Percentiles rank a stretch among this genome's conserved stretches.
These are phyloP conservation scores for Polychytrium aggregatum DNA, from an alignment of 192 early-diverging fungal species.

Conservation along the genomic window DNA sequence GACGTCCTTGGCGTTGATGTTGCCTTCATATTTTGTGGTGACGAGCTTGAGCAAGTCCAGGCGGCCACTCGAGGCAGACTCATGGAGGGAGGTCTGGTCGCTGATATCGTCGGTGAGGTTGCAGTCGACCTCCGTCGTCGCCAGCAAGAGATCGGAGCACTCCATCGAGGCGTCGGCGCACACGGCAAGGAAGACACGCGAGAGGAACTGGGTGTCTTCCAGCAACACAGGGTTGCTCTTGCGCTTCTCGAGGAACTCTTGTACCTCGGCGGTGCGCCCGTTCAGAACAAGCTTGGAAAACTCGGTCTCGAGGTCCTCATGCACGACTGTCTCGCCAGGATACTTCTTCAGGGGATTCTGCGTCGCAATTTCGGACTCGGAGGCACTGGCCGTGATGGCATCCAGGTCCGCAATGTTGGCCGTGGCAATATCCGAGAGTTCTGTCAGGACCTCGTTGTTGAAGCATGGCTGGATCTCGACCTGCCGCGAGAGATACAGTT, in stretches of 20 bases:
- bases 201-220: conserved; percentile 46
- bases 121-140: conserved; percentile 57
- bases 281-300: conserved; percentile 7
- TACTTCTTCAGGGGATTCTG: no score
- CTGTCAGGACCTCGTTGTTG: conserved; percentile 83
- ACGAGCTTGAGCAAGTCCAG: conserved; percentile 52
- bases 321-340: no score
- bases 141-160: conserved; percentile 46
- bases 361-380: not conserved
- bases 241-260: conserved; percentile 15
- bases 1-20: conserved; percentile 49
- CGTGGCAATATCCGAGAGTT: conserved; percentile 76
- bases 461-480: conserved; percentile 97
- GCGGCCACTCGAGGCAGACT: conserved; percentile 72
- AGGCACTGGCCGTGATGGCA: conserved; percentile 2
- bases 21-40: conserved; percentile 29
- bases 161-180: conserved; percentile 38
- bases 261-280: conserved; percentile 5
- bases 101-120: conserved; percentile 88
- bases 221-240: not conserved
- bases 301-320: conserved; percentile 17
- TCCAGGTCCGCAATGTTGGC: conserved; percentile 67
- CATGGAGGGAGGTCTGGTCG: conserved; percentile 80
- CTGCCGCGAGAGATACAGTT: conserved; percentile 93
- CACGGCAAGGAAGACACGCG: conserved; percentile 62